phyloP scores from a whole-genome alignment of 1,284 basidiomycete species.

The Ceratobasidium sp. region DNA sequence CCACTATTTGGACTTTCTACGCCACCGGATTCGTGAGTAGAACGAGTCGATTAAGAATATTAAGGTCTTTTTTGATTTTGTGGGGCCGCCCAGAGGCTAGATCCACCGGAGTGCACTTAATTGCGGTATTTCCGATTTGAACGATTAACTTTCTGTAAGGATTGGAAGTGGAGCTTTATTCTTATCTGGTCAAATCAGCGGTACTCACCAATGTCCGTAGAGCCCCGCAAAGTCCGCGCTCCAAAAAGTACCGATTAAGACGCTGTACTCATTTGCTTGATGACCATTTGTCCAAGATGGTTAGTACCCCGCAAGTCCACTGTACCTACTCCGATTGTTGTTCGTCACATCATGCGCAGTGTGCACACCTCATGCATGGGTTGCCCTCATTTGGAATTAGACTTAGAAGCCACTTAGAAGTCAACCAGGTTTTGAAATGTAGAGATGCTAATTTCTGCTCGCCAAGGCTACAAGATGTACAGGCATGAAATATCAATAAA shows the following conservation, averaged over 20 bases:
- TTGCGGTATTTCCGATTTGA: neutral
- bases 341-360: too few relatives aligned
- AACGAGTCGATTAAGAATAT: too few relatives aligned
- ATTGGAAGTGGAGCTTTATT: neutral
- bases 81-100: neutral
- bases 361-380: neutral
- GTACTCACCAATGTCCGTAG: neutral
- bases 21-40: too few relatives aligned
- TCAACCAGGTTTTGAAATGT: neutral
- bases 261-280: neutral
- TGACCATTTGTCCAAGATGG: neutral
- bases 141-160: too few relatives aligned
- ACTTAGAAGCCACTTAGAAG: neutral
- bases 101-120: neutral
- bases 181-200: neutral
- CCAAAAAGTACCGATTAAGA: neutral
- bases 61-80: too few relatives aligned
- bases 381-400: neutral
- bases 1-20: too few relatives aligned
- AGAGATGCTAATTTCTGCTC: neutral
- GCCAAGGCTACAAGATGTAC: neutral
- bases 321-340: neutral
- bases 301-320: neutral
- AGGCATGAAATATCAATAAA: conserved; percentile 1
- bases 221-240: neutral